Percentiles rank a stretch among this genome's conserved stretches.
Evolutionary conservation across 2,329 filamentous ascomycete species (phyloP).

Genomic region (Alternaria postmessia): DNA sequence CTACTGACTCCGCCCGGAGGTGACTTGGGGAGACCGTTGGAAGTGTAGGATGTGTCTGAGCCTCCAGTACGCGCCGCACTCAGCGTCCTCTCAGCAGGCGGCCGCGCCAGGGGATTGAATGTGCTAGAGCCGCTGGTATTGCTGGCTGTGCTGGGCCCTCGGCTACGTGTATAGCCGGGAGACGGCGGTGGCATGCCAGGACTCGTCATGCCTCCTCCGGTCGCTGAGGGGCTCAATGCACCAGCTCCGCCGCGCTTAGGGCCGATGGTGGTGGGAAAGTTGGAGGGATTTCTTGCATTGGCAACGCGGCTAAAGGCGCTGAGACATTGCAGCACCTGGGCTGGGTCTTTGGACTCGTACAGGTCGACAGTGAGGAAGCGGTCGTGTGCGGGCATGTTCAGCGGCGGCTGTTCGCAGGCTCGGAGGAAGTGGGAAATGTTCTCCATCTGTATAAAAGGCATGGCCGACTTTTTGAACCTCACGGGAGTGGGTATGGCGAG

Average conservation of each 20-base stretch:
- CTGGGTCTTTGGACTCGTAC: conserved; percentile 93
- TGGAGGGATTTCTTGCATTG: conserved; percentile 73
- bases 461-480: conserved; percentile 88
- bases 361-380: conserved; percentile 97
- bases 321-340: conserved; percentile 93
- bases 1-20: conserved; percentile 72
- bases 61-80: conserved; percentile 59
- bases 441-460: conserved; percentile 99
- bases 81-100: conserved; percentile 47
- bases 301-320: conserved; percentile 90
- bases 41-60: conserved; percentile 66
- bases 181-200: conserved; percentile 40
- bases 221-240: conserved; percentile 46
- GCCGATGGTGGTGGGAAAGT: conserved; percentile 80
- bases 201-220: conserved; percentile 35
- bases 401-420: conserved; percentile 82
- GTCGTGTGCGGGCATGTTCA: conserved; percentile 91
- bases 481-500: conserved; percentile 78
- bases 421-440: conserved; percentile 96
- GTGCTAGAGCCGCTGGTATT: conserved; percentile 53
- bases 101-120: conserved; percentile 54
- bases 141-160: conserved; percentile 58
- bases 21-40: conserved; percentile 57
- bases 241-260: conserved; percentile 67
- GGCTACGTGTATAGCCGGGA: conserved; percentile 42